Evolutionary conservation across 441 rosid genomes (phyloP).

Genomic region (Syzygium syzygioides): DNA sequence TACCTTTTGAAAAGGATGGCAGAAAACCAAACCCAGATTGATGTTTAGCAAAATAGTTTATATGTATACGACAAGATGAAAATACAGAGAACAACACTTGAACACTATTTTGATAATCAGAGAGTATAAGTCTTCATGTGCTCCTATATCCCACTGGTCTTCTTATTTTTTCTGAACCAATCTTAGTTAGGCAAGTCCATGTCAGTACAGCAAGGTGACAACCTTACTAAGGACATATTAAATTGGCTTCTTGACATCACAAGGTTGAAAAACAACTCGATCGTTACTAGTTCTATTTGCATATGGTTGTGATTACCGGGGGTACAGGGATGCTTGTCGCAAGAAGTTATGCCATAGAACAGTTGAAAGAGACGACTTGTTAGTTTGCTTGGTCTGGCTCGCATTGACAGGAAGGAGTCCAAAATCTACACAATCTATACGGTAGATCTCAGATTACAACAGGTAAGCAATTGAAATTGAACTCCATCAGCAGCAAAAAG

Average conservation of each 20-base stretch:
- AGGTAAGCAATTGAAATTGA: background rate
- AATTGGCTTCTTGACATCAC: background rate
- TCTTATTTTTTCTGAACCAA: background rate
- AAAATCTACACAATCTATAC: background rate
- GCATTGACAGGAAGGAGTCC: background rate
- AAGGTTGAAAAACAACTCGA: background rate
- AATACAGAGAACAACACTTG: background rate
- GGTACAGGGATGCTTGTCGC: background rate
- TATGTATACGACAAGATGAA: background rate
- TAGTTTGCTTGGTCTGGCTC: background rate
- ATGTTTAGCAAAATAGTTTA: background rate
- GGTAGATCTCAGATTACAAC: background rate
- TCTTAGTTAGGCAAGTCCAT: background rate
- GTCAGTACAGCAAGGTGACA: background rate
- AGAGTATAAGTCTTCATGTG: background rate
- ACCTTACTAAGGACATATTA: background rate
- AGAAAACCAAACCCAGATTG: background rate
- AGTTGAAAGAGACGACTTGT: background rate
- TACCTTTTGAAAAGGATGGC: background rate
- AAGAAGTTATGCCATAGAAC: background rate
- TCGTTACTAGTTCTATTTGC: background rate
- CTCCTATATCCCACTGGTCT: background rate
- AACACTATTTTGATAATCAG: background rate
- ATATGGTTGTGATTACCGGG: background rate
- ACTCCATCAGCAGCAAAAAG: background rate